These are phyloP conservation scores for Metarhizium sp. DNA, from an alignment of 2,329 filamentous ascomycete species.

Conservation along the genomic window DNA sequence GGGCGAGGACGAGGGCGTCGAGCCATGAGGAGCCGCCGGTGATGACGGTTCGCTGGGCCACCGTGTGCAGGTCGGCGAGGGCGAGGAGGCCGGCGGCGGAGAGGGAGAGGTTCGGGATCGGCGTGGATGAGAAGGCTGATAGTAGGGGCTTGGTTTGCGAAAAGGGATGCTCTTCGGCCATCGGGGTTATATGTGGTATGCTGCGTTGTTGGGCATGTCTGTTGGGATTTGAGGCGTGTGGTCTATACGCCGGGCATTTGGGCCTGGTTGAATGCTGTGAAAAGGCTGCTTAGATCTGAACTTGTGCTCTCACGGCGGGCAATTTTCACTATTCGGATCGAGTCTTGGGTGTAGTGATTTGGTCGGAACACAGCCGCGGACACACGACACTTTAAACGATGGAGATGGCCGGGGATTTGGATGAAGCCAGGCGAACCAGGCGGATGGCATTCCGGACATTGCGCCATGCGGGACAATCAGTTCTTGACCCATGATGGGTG, in stretches of 20 bases:
- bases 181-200: background rate
- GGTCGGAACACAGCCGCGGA: too few species aligned
- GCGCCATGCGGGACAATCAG: background rate
- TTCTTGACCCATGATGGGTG: background rate
- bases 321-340: too few species aligned
- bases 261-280: too few species aligned
- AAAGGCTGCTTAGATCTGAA: too few species aligned
- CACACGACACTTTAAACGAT: too few species aligned
- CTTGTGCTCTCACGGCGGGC: too few species aligned
- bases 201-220: too few species aligned
- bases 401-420: too few species aligned
- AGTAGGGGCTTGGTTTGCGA: constrained; percentile 17
- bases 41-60: constrained; percentile 46
- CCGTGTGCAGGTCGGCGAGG: constrained; percentile 47
- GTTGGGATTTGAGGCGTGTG: too few species aligned
- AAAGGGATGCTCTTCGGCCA: background rate
- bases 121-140: constrained; percentile 33
- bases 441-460: background rate
- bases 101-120: constrained; percentile 35
- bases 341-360: too few species aligned
- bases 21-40: constrained; percentile 47
- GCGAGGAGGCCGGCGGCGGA: constrained; percentile 46
- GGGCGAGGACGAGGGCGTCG: constrained; percentile 48
- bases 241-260: too few species aligned
- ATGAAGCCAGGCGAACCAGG: too few species aligned